Conservation (phyloP, 2,329 filamentous ascomycete species). For the Calonectria pteridis region DNA sequence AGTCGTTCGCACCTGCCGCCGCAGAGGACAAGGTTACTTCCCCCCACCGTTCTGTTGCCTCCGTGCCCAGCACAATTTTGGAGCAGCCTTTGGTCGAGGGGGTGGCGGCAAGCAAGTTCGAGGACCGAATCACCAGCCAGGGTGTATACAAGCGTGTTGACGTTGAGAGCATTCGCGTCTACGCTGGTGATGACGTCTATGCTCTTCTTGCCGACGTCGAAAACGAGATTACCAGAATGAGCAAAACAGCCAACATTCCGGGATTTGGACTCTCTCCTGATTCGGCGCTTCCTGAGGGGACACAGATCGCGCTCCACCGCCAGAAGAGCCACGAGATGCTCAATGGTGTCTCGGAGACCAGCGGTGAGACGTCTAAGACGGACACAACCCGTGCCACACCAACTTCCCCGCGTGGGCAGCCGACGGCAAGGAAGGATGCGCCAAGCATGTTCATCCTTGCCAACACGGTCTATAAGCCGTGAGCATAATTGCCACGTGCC, state of each 20-base stretch:
- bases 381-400: conserved; percentile 40
- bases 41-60: conserved; percentile 64
- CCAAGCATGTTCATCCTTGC: conserved; percentile 56
- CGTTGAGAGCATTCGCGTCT: conserved; percentile 76
- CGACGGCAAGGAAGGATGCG: conserved; percentile 51
- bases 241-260: conserved; percentile 35
- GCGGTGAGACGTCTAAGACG: conserved; percentile 34
- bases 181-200: conserved; percentile 76
- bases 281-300: conserved; percentile 42
- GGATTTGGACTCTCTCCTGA: conserved; percentile 7
- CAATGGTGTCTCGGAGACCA: conserved; percentile 49
- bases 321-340: conserved; percentile 66
- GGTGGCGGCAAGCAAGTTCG: conserved; percentile 44
- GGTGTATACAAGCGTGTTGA: conserved; percentile 52
- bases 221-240: conserved; percentile 55
- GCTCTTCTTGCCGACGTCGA: conserved; percentile 76
- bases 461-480: conserved; percentile 63
- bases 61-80: conserved; percentile 68
- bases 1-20: conserved; percentile 47
- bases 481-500: conserved; percentile 26
- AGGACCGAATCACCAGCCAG: conserved; percentile 42
- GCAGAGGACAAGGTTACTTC: conserved; percentile 58
- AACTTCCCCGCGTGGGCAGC: conserved; percentile 48
- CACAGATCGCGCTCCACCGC: conserved; percentile 57
- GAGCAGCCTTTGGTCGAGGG: conserved; percentile 64